These are phyloP conservation scores for Aspergillus calidoustus DNA, from an alignment of 2,329 filamentous ascomycete genomes.

Conservation along the genomic window DNA sequence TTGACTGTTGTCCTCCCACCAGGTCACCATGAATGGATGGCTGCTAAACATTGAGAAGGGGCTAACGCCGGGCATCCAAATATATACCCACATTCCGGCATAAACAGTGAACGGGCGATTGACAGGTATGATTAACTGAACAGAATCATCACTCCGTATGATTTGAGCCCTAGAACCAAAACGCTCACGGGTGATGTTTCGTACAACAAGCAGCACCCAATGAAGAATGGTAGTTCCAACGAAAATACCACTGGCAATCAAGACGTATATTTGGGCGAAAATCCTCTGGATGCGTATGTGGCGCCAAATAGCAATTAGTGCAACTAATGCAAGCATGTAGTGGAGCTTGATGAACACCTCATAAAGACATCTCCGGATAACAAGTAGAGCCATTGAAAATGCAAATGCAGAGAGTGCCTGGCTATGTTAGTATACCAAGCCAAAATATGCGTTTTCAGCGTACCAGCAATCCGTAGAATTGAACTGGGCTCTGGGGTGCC, in stretches of 20 bases:
- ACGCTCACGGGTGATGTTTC: slow-evolving; percentile 21
- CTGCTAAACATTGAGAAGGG: slow-evolving; percentile 24
- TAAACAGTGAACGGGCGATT: slow-evolving; percentile 19
- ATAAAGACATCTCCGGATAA: slow-evolving; percentile 11
- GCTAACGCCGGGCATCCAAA: slow-evolving; percentile 28
- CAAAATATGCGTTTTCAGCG: background rate
- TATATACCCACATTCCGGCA: slow-evolving; percentile 24
- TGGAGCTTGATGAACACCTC: slow-evolving; percentile 9
- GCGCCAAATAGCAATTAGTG: slow-evolving; percentile 3
- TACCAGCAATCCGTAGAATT: slow-evolving; percentile 19
- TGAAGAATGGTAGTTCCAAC: slow-evolving; percentile 5
- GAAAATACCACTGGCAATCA: background rate
- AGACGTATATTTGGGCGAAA: slow-evolving; percentile 1
- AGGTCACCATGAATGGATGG: slow-evolving; percentile 34
- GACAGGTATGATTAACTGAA: slow-evolving; percentile 17
- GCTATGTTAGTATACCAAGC: background rate
- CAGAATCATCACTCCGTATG: background rate
- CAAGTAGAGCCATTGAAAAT: slow-evolving; percentile 7
- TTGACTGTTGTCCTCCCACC: slow-evolving; percentile 23
- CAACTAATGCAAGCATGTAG: background rate
- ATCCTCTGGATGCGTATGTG: background rate
- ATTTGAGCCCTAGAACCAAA: slow-evolving; percentile 14
- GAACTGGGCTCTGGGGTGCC: background rate
- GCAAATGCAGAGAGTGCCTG: slow-evolving; percentile 2
- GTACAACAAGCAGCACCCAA: slow-evolving; percentile 20